Base-by-base conservation (phyloP, 2,329 filamentous ascomycete genomes). In the Epichloe festucae region DNA sequence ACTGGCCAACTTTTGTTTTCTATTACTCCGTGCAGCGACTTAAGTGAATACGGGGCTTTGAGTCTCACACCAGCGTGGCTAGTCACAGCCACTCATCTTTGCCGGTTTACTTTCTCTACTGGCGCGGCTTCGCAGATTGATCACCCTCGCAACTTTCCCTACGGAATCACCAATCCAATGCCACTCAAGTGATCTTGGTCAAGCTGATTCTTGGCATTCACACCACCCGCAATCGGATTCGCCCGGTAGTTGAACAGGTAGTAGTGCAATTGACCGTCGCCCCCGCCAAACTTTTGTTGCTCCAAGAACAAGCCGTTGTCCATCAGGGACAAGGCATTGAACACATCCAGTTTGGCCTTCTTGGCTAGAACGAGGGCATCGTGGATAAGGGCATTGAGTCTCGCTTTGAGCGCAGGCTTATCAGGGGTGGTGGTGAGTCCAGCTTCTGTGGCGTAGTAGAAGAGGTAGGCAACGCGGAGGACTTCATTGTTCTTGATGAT, bases 181-280 rank as follows among this genome's bases (percentile, higher is more conserved):
- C 93, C 91, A 60, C 90, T 93, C 64, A 89, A 80, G 56, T 79
- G 78, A 52, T 83, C 82, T 59, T 84, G 79, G 64, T 95, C 90
- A 40, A 91, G 74, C 60, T 81, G 72, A 65, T 94, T 95, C 62
- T 78, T 81, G 61, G 78, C 77, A 66, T 96, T 83, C 43, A 97
- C 82, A 21, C 93, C 93, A 47, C 93, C 90, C 0, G 81, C 73
- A 61, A 98, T 85, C n/a, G 84, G 82, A 54, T 87, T 83, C 12
- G 89, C 87, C 52, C 89, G 82, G 74, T 96, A 98, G 71, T 98
- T 98, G 77, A 94, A 98, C 35, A 98, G 75, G 68, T 98, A 98
- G 71, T 90, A 98, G 69, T 98, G 89, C 60, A 98, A 75, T 67
- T 93, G 89, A 46, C 93, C 93, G 66, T 98, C 93, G 35, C 93